Evolutionary conservation across 768 basidiomycete genomes (phyloP).

Genomic region (Collybiopsis luxurians): DNA sequence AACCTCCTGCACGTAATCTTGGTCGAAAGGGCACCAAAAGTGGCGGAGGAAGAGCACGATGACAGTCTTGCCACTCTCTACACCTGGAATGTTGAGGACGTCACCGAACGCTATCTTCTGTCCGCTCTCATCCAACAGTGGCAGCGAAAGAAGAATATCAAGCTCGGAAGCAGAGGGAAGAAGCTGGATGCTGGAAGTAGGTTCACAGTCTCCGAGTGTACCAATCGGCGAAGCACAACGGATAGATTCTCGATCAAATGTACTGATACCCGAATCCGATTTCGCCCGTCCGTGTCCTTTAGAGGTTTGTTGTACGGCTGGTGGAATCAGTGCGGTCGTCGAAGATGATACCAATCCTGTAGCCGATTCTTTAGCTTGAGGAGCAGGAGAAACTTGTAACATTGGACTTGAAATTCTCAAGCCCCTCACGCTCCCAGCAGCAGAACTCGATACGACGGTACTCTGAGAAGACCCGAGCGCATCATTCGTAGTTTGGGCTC

Average conservation of each 20-base stretch:
- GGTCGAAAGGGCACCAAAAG: constrained; percentile 86
- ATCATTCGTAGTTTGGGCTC: neutral
- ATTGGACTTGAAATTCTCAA: neutral
- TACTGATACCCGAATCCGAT: neutral
- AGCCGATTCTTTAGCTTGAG: neutral
- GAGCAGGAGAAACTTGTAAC: neutral
- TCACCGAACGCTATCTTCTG: constrained; percentile 1
- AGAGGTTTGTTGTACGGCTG: neutral
- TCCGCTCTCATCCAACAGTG: neutral
- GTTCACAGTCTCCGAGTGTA: neutral
- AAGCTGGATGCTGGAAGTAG: neutral
- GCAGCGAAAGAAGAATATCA: neutral
- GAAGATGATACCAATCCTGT: neutral
- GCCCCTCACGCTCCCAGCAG: neutral
- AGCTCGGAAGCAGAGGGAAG: neutral
- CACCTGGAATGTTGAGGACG: constrained; percentile 24
- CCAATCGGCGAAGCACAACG: neutral
- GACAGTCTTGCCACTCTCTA: constrained; percentile 26
- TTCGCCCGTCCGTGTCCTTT: neutral
- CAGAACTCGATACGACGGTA: neutral
- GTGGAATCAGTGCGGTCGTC: neutral
- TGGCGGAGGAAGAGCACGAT: constrained; percentile 86
- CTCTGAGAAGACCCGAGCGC: neutral
- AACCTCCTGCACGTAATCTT: constrained; percentile 65
- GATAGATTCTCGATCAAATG: neutral